Evolutionary conservation across 345 rosid genomes (phyloP).

Genomic region (Acer saccharum): DNA sequence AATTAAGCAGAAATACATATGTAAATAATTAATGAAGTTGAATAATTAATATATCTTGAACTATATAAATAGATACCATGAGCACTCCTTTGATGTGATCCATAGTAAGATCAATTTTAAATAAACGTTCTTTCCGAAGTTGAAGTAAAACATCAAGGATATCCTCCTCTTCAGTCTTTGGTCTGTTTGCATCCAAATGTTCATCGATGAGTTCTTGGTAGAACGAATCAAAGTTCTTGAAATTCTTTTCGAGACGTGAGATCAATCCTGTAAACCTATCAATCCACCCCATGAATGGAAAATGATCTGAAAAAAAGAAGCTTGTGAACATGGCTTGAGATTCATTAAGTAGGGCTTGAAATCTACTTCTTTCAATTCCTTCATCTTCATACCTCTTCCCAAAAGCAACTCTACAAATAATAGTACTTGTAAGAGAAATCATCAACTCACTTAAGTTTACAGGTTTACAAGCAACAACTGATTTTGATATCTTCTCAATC

Average conservation of each 20-base stretch:
- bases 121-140: slow-evolving; percentile 25
- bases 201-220: slow-evolving; percentile 30
- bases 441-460: slow-evolving; percentile 21
- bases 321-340: slow-evolving; percentile 23
- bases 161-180: slow-evolving; percentile 21
- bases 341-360: slow-evolving; percentile 18
- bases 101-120: slow-evolving; percentile 27
- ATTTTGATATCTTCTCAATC: slow-evolving; percentile 25
- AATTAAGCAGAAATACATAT: background rate
- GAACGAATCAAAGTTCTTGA: slow-evolving; percentile 29
- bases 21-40: too few relatives aligned
- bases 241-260: slow-evolving; percentile 22
- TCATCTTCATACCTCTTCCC: slow-evolving; percentile 31
- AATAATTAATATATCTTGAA: too few relatives aligned
- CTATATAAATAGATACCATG: slow-evolving; percentile 18
- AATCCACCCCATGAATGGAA: slow-evolving; percentile 31
- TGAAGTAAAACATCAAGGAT: slow-evolving; percentile 41
- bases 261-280: slow-evolving; percentile 31
- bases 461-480: background rate
- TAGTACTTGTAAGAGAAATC: slow-evolving; percentile 16
- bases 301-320: slow-evolving; percentile 29
- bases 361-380: slow-evolving; percentile 12
- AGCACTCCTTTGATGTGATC: slow-evolving; percentile 61
- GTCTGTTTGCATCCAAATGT: slow-evolving; percentile 25
- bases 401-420: slow-evolving; percentile 31